Conservation (phyloP, 495 filamentous ascomycete genomes). For the Aspergillus cristatus region DNA sequence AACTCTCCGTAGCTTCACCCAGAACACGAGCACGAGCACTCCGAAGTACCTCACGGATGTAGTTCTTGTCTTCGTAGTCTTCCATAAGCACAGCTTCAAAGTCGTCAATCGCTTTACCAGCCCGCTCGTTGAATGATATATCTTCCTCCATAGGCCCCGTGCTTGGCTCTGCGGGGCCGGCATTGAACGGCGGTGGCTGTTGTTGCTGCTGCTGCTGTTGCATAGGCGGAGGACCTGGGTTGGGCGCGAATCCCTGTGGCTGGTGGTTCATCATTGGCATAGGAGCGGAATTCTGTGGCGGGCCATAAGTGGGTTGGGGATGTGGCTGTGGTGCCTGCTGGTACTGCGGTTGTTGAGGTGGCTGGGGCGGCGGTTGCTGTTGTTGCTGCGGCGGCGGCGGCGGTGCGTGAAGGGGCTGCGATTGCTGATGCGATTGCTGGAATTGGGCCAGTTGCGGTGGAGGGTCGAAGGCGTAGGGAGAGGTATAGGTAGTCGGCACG, state of each 20-base stretch:
- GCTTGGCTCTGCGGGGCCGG: constrained; percentile 43
- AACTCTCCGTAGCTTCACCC: constrained; percentile 33
- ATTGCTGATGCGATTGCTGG: constrained; percentile 19
- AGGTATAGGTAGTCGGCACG: constrained; percentile 32
- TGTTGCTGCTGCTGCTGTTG: constrained; percentile 12
- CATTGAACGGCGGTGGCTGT: constrained; percentile 7
- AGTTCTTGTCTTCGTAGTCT: constrained; percentile 43
- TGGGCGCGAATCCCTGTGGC: constrained; percentile 18
- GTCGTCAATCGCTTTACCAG: constrained; percentile 42
- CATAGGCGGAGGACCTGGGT: constrained; percentile 10
- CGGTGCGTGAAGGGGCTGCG: constrained; percentile 14
- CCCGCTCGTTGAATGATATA: constrained; percentile 36
- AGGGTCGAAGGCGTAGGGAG: constrained; percentile 34
- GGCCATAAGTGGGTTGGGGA: constrained; percentile 9
- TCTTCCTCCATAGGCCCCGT: constrained; percentile 38
- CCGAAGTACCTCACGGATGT: constrained; percentile 41
- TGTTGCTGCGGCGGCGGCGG: constrained; percentile 16
- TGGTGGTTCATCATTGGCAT: constrained; percentile 14
- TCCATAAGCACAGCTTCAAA: constrained; percentile 41
- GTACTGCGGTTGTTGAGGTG: constrained; percentile 18
- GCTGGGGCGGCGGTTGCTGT: constrained; percentile 16
- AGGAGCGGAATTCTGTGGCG: constrained; percentile 12
- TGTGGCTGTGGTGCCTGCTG: constrained; percentile 15
- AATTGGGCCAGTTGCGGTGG: constrained; percentile 23
- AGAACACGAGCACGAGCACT: constrained; percentile 39